A percentile compares a stretch with the other conserved stretches of the same genome.
Evolutionary conservation across 2,329 filamentous ascomycete species (phyloP).

Genomic region (Aspergillus oerlinghausenensis): DNA sequence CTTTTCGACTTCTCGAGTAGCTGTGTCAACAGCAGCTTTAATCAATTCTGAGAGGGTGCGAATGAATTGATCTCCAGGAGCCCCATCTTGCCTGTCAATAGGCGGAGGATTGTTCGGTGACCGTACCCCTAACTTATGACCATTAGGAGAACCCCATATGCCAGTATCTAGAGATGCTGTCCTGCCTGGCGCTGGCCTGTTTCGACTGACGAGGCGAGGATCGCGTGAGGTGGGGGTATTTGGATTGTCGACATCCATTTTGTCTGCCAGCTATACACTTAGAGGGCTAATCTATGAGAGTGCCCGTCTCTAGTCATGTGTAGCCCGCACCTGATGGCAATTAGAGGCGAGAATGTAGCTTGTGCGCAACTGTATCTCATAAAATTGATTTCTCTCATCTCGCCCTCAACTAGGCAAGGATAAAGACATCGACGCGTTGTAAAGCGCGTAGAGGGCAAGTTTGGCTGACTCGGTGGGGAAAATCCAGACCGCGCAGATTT

Average conservation of each 20-base stretch:
- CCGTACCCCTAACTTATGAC: not conserved
- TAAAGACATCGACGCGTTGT: not conserved
- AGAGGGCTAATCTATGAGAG: not conserved
- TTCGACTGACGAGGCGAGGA: slow-evolving; percentile 15
- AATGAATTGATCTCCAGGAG: slow-evolving; percentile 39
- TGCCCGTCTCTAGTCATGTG: not conserved
- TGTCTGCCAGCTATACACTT: slow-evolving; percentile 3
- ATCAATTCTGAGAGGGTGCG: slow-evolving; percentile 19
- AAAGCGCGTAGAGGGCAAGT: not conserved
- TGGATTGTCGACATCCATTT: slow-evolving; percentile 12
- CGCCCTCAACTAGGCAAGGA: not conserved
- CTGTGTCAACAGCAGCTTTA: slow-evolving; percentile 19
- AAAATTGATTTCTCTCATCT: not conserved
- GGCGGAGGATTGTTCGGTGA: not conserved
- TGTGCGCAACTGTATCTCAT: not conserved
- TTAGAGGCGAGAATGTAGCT: not conserved
- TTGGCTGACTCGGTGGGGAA: not conserved
- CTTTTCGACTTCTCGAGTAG: slow-evolving; percentile 22
- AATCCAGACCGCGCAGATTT: not conserved
- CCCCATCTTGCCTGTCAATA: not conserved
- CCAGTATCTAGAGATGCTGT: not conserved
- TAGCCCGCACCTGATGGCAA: not conserved
- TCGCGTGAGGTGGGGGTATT: slow-evolving; percentile 14
- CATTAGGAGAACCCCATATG: not conserved
- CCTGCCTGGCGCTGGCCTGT: not conserved